Evolutionary conservation across 2,329 filamentous ascomycete species (phyloP).

Genomic region (Diaporthe aspalathi): DNA sequence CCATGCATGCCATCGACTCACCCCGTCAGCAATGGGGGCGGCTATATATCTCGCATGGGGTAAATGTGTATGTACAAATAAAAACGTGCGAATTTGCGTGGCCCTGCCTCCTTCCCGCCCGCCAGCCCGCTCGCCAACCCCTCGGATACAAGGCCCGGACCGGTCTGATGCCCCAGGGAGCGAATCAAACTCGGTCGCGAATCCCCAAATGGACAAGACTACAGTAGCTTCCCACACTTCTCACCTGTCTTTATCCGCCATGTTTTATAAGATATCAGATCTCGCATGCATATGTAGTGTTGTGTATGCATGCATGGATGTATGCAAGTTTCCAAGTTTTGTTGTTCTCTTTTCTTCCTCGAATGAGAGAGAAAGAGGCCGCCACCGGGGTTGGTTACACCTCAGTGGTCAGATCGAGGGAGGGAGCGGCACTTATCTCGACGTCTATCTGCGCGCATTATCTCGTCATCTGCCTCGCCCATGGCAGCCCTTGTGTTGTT

Average conservation of each 20-base stretch:
- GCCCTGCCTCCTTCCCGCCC: too few relatives aligned
- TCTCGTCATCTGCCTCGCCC: background rate
- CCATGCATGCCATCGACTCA: too few relatives aligned
- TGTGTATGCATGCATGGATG: too few relatives aligned
- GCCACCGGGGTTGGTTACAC: background rate
- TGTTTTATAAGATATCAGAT: slow-evolving; percentile 1
- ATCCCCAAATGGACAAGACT: too few relatives aligned
- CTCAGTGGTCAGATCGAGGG: background rate
- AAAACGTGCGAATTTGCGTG: background rate
- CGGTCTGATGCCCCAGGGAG: slow-evolving; percentile 1
- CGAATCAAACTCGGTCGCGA: slow-evolving; percentile 1
- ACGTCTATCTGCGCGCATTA: background rate
- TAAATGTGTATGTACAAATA: too few relatives aligned
- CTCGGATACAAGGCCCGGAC: slow-evolving; percentile 23
- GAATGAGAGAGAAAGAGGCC: too few relatives aligned
- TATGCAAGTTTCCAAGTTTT: background rate
- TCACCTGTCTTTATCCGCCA: too few relatives aligned
- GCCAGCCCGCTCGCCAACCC: too few relatives aligned
- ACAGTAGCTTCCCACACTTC: too few relatives aligned
- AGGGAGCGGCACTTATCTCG: background rate
- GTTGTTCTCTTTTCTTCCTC: background rate
- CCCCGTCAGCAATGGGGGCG: background rate
- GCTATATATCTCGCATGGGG: background rate
- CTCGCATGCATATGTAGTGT: slow-evolving; percentile 24
- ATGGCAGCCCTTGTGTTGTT: too few relatives aligned